phyloP scores from a whole-genome alignment of 148 eudicot genomes.

The Chenopodium quinoa region DNA sequence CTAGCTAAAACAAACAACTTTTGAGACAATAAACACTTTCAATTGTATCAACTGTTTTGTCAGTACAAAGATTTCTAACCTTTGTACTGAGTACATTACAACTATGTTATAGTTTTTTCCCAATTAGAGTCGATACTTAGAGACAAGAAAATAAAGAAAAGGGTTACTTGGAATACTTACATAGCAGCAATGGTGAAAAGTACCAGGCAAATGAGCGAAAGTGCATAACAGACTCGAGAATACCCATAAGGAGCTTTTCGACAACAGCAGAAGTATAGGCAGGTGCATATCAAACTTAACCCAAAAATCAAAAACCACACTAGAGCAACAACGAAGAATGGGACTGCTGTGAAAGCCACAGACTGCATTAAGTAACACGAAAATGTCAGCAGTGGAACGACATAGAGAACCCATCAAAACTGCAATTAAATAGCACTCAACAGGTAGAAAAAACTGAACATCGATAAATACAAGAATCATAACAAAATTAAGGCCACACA shows the following conservation, averaged over 20 bases:
- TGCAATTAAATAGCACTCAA: neutral
- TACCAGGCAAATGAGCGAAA: constrained; percentile 43
- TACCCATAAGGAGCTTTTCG: constrained; percentile 46
- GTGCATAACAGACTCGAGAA: constrained; percentile 53
- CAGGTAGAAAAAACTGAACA: neutral
- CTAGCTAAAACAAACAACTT: neutral
- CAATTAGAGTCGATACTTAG: neutral
- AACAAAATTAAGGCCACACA: neutral
- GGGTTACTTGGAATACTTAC: constrained; percentile 34
- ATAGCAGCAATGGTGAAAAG: constrained; percentile 51
- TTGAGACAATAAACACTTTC: neutral
- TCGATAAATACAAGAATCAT: neutral
- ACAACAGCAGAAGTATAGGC: constrained; percentile 51
- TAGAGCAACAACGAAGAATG: constrained; percentile 45
- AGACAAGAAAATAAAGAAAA: neutral
- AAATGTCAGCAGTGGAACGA: neutral
- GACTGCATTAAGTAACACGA: constrained; percentile 43
- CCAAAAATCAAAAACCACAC: constrained; percentile 59
- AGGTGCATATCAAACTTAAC: constrained; percentile 44
- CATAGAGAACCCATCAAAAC: neutral
- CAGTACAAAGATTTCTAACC: neutral
- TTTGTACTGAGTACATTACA: neutral
- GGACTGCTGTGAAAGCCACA: constrained; percentile 50
- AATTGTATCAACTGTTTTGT: neutral
- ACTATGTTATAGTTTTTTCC: neutral